Conservation (phyloP, 1,139 yeast species). For the Scheffersomyces lignicola region DNA sequence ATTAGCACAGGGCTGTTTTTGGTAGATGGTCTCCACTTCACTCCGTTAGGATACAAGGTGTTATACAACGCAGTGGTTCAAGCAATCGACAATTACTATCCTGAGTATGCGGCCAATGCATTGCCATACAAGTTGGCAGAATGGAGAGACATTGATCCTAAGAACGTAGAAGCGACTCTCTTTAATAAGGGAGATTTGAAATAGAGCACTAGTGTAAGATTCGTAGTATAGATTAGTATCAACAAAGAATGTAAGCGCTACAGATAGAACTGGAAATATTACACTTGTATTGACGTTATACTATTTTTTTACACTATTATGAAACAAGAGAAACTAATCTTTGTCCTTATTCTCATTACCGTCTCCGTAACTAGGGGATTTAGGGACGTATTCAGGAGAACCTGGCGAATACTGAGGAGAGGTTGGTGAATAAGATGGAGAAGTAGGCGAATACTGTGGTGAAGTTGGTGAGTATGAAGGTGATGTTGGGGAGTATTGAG, state of each 20-base stretch:
- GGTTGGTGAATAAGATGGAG: conserved; percentile 44
- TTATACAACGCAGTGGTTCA: conserved; percentile 43
- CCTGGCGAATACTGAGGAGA: conserved; percentile 57
- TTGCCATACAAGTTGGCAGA: conserved; percentile 32
- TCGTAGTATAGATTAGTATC: no score
- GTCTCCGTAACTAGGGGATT: no score
- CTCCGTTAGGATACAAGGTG: conserved; percentile 58
- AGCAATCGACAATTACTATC: conserved; percentile 42
- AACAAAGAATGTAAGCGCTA: no score
- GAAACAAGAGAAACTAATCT: no score
- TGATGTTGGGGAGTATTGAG: conserved; percentile 60
- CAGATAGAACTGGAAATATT: no score
- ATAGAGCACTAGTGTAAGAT: no score
- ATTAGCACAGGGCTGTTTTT: conserved; percentile 13
- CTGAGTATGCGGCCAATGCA: conserved; percentile 44
- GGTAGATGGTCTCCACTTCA: conserved; percentile 69
- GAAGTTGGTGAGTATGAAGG: conserved; percentile 55
- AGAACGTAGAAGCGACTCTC: conserved; percentile 8
- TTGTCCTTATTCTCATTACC: no score
- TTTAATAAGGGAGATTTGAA: not conserved
- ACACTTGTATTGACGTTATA: no score
- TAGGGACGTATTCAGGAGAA: no score
- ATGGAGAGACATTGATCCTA: conserved; percentile 34
- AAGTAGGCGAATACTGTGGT: conserved; percentile 56
- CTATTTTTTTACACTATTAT: not conserved